phyloP scores from a whole-genome alignment of 148 eudicot species.

The Nepenthes mirabilis region DNA sequence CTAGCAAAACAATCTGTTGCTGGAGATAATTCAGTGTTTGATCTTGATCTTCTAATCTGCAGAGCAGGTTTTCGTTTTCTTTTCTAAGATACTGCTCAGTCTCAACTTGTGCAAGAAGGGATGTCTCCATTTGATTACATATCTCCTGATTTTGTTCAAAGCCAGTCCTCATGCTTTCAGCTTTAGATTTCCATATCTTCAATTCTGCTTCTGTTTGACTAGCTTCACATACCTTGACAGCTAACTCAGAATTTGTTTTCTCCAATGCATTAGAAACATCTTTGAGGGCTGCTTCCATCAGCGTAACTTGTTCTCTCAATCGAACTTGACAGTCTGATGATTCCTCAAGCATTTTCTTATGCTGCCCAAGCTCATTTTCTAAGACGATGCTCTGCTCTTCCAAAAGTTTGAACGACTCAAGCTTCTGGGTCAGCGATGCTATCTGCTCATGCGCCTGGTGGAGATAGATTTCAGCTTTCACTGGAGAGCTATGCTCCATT shows the following conservation, averaged over 20 bases:
- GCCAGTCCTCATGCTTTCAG: conserved; percentile 25
- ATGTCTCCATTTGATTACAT: conserved; percentile 19
- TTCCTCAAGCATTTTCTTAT: conserved; percentile 34
- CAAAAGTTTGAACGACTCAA: conserved; percentile 18
- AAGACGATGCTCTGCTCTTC: conserved; percentile 19
- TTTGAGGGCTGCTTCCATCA: conserved; percentile 36
- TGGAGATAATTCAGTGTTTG: conserved; percentile 18
- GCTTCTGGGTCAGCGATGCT: conserved; percentile 21
- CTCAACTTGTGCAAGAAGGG: conserved; percentile 16
- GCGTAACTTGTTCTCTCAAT: conserved; percentile 32
- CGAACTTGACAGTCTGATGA: conserved; percentile 23
- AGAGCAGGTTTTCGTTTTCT: conserved; percentile 27
- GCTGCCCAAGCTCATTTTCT: conserved; percentile 26
- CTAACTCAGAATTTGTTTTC: conserved; percentile 24
- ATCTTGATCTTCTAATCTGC: conserved; percentile 26
- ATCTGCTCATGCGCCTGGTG: conserved; percentile 27
- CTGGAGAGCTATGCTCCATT: conserved; percentile 11
- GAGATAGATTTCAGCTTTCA: conserved; percentile 13
- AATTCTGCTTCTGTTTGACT: conserved; percentile 21
- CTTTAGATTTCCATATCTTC: conserved; percentile 32
- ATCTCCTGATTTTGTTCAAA: conserved; percentile 32
- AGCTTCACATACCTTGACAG: conserved; percentile 24
- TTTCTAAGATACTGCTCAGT: conserved; percentile 15
- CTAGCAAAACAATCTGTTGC: conserved; percentile 22
- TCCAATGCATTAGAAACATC: conserved; percentile 23